Conservation (phyloP, 2,329 filamentous ascomycete species). For the Pseudopithomyces chartarum region DNA sequence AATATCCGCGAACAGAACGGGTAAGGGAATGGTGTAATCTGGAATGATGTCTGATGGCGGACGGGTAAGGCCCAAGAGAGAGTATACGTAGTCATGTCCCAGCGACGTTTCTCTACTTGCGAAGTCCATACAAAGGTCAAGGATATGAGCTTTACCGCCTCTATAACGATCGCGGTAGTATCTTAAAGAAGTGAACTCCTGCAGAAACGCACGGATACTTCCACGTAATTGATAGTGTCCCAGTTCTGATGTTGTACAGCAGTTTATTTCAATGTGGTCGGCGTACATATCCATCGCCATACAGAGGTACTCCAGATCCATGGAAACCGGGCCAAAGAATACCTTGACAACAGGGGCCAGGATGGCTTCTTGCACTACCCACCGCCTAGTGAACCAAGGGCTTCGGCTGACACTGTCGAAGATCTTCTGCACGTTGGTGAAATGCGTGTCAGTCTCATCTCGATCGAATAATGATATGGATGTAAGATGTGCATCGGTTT, state of each 20-base stretch:
- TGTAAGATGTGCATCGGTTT: neutral
- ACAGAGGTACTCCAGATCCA: neutral
- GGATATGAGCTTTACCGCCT: neutral
- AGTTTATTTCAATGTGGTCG: neutral
- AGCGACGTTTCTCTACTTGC: neutral
- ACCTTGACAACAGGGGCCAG: neutral
- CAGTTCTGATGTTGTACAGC: neutral
- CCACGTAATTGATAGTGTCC: neutral
- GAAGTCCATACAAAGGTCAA: neutral
- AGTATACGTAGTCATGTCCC: neutral
- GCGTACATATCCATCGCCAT: neutral
- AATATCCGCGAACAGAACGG: neutral
- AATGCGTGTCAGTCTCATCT: neutral
- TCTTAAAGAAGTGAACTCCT: neutral
- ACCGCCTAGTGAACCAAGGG: neutral
- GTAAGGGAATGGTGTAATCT: neutral
- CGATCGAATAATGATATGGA: neutral
- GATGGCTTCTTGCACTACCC: neutral
- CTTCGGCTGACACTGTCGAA: neutral
- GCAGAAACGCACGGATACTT: neutral
- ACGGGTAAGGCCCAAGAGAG: neutral
- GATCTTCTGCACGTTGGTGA: neutral
- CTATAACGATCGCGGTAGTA: neutral
- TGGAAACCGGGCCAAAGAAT: neutral
- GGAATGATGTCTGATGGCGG: neutral